phyloP scores from a whole-genome alignment of 1,284 basidiomycete genomes.

The Puccinia novopanici region DNA sequence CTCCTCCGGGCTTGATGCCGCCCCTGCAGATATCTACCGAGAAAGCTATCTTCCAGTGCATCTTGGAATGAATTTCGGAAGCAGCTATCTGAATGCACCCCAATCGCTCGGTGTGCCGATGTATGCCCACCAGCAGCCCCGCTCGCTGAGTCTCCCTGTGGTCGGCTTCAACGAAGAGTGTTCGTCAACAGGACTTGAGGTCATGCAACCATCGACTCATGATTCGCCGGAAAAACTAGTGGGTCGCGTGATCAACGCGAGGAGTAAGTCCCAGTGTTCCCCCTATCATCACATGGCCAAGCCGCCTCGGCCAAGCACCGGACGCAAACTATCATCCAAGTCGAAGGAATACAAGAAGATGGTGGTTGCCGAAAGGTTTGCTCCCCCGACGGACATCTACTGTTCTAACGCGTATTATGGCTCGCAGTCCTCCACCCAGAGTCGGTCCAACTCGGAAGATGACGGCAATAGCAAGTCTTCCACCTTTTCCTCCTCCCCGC shows the following conservation, averaged over 20 bases:
- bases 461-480: constrained; percentile 20
- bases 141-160: constrained; percentile 19
- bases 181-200: background rate
- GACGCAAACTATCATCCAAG: constrained; percentile 11
- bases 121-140: background rate
- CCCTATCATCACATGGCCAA: constrained; percentile 16
- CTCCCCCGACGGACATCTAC: background rate
- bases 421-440: constrained; percentile 15
- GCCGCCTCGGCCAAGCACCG: constrained; percentile 13
- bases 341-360: constrained; percentile 16
- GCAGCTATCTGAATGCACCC: constrained; percentile 1
- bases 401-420: constrained; percentile 11
- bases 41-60: constrained; percentile 4
- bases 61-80: background rate
- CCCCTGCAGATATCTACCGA: background rate
- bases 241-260: background rate
- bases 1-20: background rate
- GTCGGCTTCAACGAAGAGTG: background rate
- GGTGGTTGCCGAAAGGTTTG: background rate
- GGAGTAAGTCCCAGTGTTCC: constrained; percentile 19
- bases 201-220: background rate
- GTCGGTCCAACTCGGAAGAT: constrained; percentile 27
- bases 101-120: background rate
- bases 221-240: background rate
- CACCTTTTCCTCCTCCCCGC: background rate